Evolutionary conservation across 495 filamentous ascomycete species (phyloP).

Genomic region (Xylaria castorea): DNA sequence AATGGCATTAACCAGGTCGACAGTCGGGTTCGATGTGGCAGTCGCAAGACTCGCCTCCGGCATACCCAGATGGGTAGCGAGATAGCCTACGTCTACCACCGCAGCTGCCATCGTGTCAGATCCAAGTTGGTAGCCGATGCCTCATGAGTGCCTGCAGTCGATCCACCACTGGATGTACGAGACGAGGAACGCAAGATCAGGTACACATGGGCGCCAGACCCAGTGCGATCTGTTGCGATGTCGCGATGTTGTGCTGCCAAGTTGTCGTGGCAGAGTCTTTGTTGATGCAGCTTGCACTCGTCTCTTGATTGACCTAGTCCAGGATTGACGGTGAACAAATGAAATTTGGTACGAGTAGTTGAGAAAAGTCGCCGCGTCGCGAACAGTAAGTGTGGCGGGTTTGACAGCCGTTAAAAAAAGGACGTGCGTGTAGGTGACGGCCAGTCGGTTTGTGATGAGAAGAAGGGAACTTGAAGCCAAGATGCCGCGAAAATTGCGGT

Average conservation of each 20-base stretch:
- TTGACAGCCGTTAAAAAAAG: neutral
- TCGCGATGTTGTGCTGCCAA: conserved; percentile 5
- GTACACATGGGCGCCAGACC: neutral
- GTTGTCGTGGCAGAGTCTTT: neutral
- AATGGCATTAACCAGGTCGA: conserved; percentile 74
- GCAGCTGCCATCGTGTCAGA: conserved; percentile 72
- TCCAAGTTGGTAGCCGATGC: conserved; percentile 19
- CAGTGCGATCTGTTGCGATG: neutral
- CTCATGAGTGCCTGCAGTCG: conserved; percentile 21
- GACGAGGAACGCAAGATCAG: neutral
- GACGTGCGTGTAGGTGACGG: neutral
- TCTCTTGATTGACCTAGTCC: conserved; percentile 4
- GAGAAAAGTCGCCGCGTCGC: conserved; percentile 9
- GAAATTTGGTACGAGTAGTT: neutral
- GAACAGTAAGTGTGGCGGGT: neutral
- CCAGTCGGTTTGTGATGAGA: neutral
- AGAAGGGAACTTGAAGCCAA: neutral
- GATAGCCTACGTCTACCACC: conserved; percentile 74
- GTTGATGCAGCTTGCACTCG: neutral
- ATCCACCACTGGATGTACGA: neutral
- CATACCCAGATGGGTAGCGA: conserved; percentile 76
- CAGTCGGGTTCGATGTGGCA: conserved; percentile 74
- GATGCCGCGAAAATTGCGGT: neutral
- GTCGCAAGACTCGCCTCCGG: conserved; percentile 70
- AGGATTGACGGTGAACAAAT: conserved; percentile 1